Base-by-base conservation (phyloP, 306 rosid species). In the Crataegus laevigata region DNA sequence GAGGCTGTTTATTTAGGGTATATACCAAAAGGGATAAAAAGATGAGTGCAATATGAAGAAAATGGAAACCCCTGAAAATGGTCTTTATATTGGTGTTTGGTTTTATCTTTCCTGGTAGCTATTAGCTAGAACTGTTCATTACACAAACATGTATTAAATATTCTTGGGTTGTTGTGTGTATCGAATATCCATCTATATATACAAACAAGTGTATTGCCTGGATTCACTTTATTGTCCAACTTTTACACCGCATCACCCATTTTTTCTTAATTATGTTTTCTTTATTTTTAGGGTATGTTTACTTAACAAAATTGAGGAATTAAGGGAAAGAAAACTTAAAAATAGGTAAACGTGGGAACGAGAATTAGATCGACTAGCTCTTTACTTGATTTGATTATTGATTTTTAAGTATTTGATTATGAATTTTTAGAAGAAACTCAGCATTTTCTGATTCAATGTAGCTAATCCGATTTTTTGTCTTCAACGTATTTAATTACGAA, bases 1-100 rank as follows among this genome's bases (percentile, higher is more conserved):
- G 68, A 79, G 62, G 34, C 75, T 83, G 70, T 65, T 66, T 74
- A 66, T 76, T 84, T 81, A 80, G 84, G 86, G 73, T 75, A 9
- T 47, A 47, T 55, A 86, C 87, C 84, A 84, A 90, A 90, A 82
- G 81, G 88, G 87, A 77, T 82, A 84, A 38, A 77, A 78, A 78
- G 78, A 80, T 78, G 71, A 84, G 75, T 75, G 77, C 38, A 61
- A 74, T 29, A 45, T 28, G 60, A 74, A 79, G 75, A 55, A 88
- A 79, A 66, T 65, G 63, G 82, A 85, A 86, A 79, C 83, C 80
- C 81, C 36, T 25, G 29, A 84, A 7, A 78, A 77, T 50, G 25
- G 61, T 57, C 58, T 58, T 52, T 22, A 60, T 57, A 40, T 71
- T 42, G 61, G 38, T 72, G 79, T 60, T 69, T 80, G 50, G 45